A percentile compares a stretch with the other conserved stretches of the same genome.
phyloP scores from a whole-genome alignment of 2,329 filamentous ascomycete genomes.

The Cladosporium colombiae region DNA sequence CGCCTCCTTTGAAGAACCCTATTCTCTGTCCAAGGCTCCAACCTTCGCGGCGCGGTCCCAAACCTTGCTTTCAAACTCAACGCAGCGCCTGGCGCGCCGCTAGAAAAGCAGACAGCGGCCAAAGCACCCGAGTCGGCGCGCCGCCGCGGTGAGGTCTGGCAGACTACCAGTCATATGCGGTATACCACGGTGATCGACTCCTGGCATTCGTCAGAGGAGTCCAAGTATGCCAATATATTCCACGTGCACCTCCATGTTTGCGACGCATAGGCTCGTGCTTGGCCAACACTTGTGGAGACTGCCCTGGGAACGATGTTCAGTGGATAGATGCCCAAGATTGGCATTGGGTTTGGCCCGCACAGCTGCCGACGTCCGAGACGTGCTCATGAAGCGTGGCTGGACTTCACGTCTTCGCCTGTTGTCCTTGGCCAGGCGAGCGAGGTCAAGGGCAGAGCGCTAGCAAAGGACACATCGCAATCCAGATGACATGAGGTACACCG shows the following conservation, averaged over 20 bases:
- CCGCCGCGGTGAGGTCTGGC: slow-evolving; percentile 7
- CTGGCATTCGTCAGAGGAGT: slow-evolving; percentile 7
- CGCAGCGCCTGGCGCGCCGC: slow-evolving; percentile 15
- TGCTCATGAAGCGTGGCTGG: background rate
- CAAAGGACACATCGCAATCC: background rate
- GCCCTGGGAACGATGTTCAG: background rate
- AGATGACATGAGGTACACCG: background rate
- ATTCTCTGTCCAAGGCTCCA: slow-evolving; percentile 3
- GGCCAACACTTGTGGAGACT: background rate
- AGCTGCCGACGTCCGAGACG: slow-evolving; percentile 9
- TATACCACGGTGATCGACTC: background rate
- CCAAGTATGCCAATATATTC: slow-evolving; percentile 8
- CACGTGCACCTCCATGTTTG: slow-evolving; percentile 21
- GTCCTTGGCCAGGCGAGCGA: background rate
- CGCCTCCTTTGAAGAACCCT: background rate
- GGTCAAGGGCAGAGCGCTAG: background rate
- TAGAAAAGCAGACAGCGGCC: slow-evolving; percentile 18
- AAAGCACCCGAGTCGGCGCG: slow-evolving; percentile 12
- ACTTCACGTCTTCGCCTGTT: slow-evolving; percentile 5
- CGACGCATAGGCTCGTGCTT: slow-evolving; percentile 6
- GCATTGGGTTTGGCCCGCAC: slow-evolving; percentile 1
- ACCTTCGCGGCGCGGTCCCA: slow-evolving; percentile 20
- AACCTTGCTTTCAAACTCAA: slow-evolving; percentile 17
- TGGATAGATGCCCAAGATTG: background rate
- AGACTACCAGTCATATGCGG: slow-evolving; percentile 2